A percentile compares a stretch with the other conserved stretches of the same genome.
phyloP scores from a whole-genome alignment of 2,329 filamentous ascomycete genomes.

The Neurospora crassa region DNA sequence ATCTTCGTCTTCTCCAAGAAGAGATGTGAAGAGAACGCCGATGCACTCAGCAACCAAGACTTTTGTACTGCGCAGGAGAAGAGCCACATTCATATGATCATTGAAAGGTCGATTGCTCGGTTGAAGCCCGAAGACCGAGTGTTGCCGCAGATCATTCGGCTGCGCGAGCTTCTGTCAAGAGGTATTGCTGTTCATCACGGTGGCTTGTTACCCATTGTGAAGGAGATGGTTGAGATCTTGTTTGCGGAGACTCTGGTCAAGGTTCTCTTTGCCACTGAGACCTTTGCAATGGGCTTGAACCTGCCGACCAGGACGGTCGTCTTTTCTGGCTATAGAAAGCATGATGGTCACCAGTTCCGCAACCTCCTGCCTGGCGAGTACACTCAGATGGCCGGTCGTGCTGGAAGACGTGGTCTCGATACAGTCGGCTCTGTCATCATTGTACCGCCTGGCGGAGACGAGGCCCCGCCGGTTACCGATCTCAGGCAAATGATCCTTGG shows the following conservation, averaged over 20 bases:
- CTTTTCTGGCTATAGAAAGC: slow-evolving; percentile 94
- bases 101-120: slow-evolving; percentile 87
- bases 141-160: slow-evolving; percentile 83
- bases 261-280: slow-evolving; percentile 94
- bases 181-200: slow-evolving; percentile 96
- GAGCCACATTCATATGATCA: slow-evolving; percentile 94
- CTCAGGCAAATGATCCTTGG: slow-evolving; percentile 92
- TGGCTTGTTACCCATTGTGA: slow-evolving; percentile 88
- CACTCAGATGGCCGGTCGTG: slow-evolving; percentile 95
- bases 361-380: slow-evolving; percentile 92
- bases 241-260: slow-evolving; percentile 95
- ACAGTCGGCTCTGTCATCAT: slow-evolving; percentile 92
- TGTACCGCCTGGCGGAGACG: slow-evolving; percentile 71
- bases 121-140: slow-evolving; percentile 82
- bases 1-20: slow-evolving; percentile 99
- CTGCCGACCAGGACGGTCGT: slow-evolving; percentile 92
- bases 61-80: slow-evolving; percentile 91
- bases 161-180: slow-evolving; percentile 74
- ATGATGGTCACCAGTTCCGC: slow-evolving; percentile 85
- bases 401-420: slow-evolving; percentile 85
- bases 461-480: slow-evolving; percentile 76
- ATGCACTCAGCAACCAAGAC: slow-evolving; percentile 88
- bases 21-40: slow-evolving; percentile 92
- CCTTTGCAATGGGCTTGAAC: slow-evolving; percentile 97
- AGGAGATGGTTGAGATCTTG: slow-evolving; percentile 93